Evolutionary conservation across 495 filamentous ascomycete genomes (phyloP).

Genomic region (Aspergillus mulundensis): DNA sequence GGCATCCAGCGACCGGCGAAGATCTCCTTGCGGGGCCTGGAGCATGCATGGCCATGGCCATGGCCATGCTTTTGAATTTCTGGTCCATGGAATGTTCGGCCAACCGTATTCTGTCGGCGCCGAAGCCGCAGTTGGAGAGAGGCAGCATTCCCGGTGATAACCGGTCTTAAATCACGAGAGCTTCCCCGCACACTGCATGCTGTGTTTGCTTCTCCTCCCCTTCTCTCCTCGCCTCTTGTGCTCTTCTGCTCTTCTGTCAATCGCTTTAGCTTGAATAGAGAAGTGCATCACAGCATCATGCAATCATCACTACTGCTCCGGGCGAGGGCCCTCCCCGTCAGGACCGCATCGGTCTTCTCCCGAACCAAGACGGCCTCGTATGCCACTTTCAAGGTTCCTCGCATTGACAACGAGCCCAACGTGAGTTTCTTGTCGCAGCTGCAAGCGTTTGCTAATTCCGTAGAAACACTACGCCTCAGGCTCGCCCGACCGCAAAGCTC

Average conservation of each 20-base stretch:
- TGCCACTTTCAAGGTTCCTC: slow-evolving; percentile 82
- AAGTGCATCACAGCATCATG: slow-evolving; percentile 21
- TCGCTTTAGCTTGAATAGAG: neutral
- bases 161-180: slow-evolving; percentile 17
- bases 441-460: neutral
- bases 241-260: neutral
- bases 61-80: too few species aligned
- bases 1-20: neutral
- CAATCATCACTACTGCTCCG: slow-evolving; percentile 34
- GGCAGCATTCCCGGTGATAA: slow-evolving; percentile 3
- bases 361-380: slow-evolving; percentile 47
- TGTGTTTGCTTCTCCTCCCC: slow-evolving; percentile 8
- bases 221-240: slow-evolving; percentile 8
- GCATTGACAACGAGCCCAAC: slow-evolving; percentile 87
- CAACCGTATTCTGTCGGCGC: neutral
- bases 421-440: slow-evolving; percentile 39
- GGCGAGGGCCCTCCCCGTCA: slow-evolving; percentile 29
- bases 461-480: slow-evolving; percentile 86
- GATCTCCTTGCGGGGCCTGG: neutral
- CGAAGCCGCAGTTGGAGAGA: neutral
- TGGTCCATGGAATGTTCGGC: neutral
- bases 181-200: slow-evolving; percentile 16
- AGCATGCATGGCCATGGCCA: too few species aligned
- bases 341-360: slow-evolving; percentile 17
- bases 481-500: slow-evolving; percentile 67